Evolutionary conservation across 2,329 filamentous ascomycete genomes (phyloP).

Genomic region (Alternaria atra): DNA sequence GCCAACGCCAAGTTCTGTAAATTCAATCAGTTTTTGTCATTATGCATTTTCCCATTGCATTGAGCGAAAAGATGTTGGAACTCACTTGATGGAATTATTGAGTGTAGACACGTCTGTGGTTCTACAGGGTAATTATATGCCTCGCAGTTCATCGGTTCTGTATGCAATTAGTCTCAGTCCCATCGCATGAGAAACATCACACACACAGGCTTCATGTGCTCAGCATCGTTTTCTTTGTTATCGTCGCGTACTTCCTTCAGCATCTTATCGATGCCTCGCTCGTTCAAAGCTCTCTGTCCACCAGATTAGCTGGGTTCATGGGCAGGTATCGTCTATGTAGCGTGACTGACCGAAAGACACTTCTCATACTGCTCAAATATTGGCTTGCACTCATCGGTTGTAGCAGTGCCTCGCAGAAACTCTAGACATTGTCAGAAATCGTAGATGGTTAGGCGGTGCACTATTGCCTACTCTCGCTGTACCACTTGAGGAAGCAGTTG

Average conservation of each 20-base stretch:
- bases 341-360: conserved; percentile 78
- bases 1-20: background rate
- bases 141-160: conserved; percentile 12
- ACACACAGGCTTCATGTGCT: conserved; percentile 63
- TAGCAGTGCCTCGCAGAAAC: conserved; percentile 85
- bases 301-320: conserved; percentile 13
- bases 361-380: conserved; percentile 89
- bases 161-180: background rate
- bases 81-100: background rate
- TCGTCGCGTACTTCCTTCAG: conserved; percentile 89
- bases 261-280: conserved; percentile 90
- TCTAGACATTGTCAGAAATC: conserved; percentile 58
- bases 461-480: conserved; percentile 84
- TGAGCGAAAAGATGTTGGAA: background rate
- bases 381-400: conserved; percentile 83
- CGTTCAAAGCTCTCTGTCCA: conserved; percentile 79
- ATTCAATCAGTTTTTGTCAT: background rate
- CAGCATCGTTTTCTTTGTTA: conserved; percentile 84
- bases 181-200: background rate
- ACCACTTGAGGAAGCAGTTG: conserved; percentile 98
- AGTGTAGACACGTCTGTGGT: background rate
- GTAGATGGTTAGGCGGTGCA: background rate
- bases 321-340: background rate
- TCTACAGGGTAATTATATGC: background rate
- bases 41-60: background rate